A percentile compares a stretch with the other conserved stretches of the same genome.
Evolutionary conservation across 371 early-diverging fungal species (phyloP).

Genomic region (Mortierella sp.): DNA sequence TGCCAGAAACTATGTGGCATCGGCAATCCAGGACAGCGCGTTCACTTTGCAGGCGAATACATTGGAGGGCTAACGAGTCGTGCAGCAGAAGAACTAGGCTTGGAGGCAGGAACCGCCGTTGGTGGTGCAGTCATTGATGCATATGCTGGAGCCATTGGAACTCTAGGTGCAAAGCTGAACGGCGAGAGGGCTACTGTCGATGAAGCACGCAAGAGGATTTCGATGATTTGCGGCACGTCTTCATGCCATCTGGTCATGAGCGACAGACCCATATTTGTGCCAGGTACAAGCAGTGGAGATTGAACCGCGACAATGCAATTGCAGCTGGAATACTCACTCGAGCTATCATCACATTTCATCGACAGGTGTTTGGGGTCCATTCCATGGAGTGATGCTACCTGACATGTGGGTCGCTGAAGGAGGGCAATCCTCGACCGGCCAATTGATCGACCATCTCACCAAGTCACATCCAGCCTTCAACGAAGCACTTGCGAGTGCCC

Average conservation of each 20-base stretch:
- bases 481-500: slow-evolving; percentile 47
- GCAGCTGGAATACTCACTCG: too few species aligned
- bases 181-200: slow-evolving; percentile 36
- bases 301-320: too few species aligned
- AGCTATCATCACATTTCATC: too few species aligned
- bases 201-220: slow-evolving; percentile 65
- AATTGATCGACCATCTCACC: slow-evolving; percentile 71
- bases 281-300: too few species aligned
- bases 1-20: slow-evolving; percentile 63
- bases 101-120: slow-evolving; percentile 65
- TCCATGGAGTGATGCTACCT: slow-evolving; percentile 71
- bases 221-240: slow-evolving; percentile 78
- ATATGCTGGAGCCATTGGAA: slow-evolving; percentile 76
- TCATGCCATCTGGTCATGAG: slow-evolving; percentile 78
- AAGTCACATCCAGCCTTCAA: slow-evolving; percentile 66
- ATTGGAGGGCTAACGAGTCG: slow-evolving; percentile 64
- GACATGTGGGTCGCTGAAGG: slow-evolving; percentile 76
- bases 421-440: slow-evolving; percentile 80
- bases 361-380: slow-evolving; percentile 68
- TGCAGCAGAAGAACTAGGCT: slow-evolving; percentile 68
- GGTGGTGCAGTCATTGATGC: slow-evolving; percentile 82
- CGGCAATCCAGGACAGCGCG: slow-evolving; percentile 45
- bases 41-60: slow-evolving; percentile 66
- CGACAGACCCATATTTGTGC: slow-evolving; percentile 65
- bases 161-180: slow-evolving; percentile 59